Evolutionary conservation across 345 rosid genomes (phyloP), one percentile per base, ranked within the genome.

Genomic region (Populus ilicifolia): DNA sequence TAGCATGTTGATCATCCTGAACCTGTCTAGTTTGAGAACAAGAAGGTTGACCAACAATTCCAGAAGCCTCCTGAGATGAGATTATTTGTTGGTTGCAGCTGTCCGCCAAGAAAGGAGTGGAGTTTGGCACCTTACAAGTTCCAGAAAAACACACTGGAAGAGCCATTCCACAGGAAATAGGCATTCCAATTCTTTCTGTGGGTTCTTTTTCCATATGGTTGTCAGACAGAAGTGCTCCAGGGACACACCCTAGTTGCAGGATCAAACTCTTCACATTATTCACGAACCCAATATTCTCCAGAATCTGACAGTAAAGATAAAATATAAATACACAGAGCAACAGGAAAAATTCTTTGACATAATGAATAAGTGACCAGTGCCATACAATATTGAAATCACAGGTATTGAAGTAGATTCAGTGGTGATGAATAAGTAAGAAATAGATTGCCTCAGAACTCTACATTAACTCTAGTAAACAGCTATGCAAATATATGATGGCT

Each of bases 241-340:
- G 95, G 75, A 88, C 82, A 50, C 89, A 89, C 76, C 97, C 97
- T 23, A 96, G 86, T 83, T 87, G 95, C 79, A 92, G 84, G 73
- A 94, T 88, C 64, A 90, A 88, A 81, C 89, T 84, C 86, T 85
- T 92, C 74, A 88, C 95, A 56, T 87, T 84, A 84, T 89, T 89
- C 83, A 96, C 90, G 80, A 92, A 92, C 76, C 89, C 95, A 85
- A 85, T 50, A 69, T 92, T 88, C 90, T 96, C 98, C 87, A 84
- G 72, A 66, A 94, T 90, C 99, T 96, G 94, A 89, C 69, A 78
- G 73, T 50, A 82, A 72, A 70, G 29, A 63, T 20, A 67, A 50
- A 29, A 52, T 35, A 73, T 38, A 75, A 63, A 80, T 5, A 29
- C 11, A 70, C 63, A 62, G 77, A 75, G 54, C 14, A 54, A 66